These are phyloP conservation scores for Phoma sp. DNA, from an alignment of 2,329 filamentous ascomycete genomes.

Conservation along the genomic window DNA sequence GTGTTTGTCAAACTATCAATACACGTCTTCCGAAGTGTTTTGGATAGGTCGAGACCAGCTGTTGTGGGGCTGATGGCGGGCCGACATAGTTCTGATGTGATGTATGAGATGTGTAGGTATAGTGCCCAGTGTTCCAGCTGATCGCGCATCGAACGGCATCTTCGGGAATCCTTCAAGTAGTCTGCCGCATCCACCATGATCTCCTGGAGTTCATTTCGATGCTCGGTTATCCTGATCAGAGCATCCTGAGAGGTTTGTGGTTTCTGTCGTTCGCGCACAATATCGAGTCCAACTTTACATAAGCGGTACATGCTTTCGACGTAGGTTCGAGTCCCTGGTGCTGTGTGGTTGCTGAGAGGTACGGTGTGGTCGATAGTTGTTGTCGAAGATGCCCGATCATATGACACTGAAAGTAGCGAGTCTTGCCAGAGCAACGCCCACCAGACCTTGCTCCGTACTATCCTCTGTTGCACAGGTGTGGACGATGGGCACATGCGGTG, in stretches of 20 bases:
- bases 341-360: constrained; percentile 49
- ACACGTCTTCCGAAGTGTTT: constrained; percentile 61
- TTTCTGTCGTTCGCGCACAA: constrained; percentile 64
- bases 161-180: constrained; percentile 61
- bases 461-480: constrained; percentile 54
- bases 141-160: constrained; percentile 57
- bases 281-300: constrained; percentile 65
- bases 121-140: constrained; percentile 66
- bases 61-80: constrained; percentile 63
- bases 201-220: constrained; percentile 62
- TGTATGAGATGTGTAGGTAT: constrained; percentile 67
- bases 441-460: constrained; percentile 51
- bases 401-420: constrained; percentile 67
- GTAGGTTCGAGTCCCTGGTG: constrained; percentile 59
- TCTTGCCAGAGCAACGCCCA: constrained; percentile 72
- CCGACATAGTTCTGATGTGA: constrained; percentile 67
- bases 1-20: constrained; percentile 63
- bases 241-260: constrained; percentile 61
- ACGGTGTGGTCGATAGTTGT: constrained; percentile 58
- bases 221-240: constrained; percentile 61
- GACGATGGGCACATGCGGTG: constrained; percentile 65
- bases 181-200: constrained; percentile 65
- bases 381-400: constrained; percentile 66
- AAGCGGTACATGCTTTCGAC: constrained; percentile 64
- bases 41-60: constrained; percentile 52